Conservation (phyloP, 1,139 yeast species). For the Kodamaea sp. region DNA sequence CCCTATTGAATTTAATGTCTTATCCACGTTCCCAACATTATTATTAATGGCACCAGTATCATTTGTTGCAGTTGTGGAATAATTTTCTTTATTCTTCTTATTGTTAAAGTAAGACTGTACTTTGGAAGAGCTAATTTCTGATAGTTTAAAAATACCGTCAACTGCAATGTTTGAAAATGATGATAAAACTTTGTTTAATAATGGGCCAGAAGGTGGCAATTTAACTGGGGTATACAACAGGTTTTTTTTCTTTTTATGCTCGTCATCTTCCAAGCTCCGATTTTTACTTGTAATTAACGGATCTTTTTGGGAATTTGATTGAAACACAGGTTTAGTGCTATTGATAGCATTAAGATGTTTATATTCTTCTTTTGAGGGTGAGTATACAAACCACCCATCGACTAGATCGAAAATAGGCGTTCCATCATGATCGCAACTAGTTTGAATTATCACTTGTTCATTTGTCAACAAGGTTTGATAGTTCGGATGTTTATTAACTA, state of each 20-base stretch:
- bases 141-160: constrained; percentile 49
- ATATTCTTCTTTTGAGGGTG: constrained; percentile 38
- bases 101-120: constrained; percentile 36
- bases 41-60: constrained; percentile 9
- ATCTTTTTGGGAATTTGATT: constrained; percentile 6
- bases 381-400: constrained; percentile 51
- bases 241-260: constrained; percentile 2
- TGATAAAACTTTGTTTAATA: constrained; percentile 45
- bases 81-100: constrained; percentile 11
- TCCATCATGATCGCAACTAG: constrained; percentile 34
- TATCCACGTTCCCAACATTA: constrained; percentile 4
- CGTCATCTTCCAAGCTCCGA: neutral
- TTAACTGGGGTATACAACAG: constrained; percentile 40
- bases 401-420: constrained; percentile 48
- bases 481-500: constrained; percentile 12
- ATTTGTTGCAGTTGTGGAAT: constrained; percentile 6
- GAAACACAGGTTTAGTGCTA: constrained; percentile 7
- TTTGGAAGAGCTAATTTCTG: constrained; percentile 47
- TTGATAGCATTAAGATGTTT: constrained; percentile 25
- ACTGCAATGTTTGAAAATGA: constrained; percentile 50
- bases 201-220: constrained; percentile 44
- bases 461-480: constrained; percentile 3
- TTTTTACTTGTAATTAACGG: constrained; percentile 12
- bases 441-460: constrained; percentile 23
- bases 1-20: constrained; percentile 30